These are phyloP conservation scores for Abeoforma whisleri DNA, from an alignment of 78 protist genomes.

Conservation along the genomic window DNA sequence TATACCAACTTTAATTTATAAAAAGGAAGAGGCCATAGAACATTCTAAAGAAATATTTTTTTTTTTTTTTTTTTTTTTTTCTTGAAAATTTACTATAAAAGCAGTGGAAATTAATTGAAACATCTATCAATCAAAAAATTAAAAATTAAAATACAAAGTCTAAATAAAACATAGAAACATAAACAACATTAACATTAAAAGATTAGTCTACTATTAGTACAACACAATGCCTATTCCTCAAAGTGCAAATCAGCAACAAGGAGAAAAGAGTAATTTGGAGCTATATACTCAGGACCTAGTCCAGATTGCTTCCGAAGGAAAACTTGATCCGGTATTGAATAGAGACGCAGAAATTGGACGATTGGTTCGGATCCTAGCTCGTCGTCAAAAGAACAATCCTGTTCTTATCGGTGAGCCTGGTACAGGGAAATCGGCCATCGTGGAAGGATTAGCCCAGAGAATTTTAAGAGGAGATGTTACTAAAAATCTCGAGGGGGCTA, in stretches of 20 bases:
- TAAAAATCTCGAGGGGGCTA: constrained; percentile 53
- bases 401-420: constrained; percentile 94
- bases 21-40: no score
- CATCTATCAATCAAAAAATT: no score
- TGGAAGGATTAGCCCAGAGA: constrained; percentile 97
- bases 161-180: no score
- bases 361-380: constrained; percentile 61
- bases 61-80: no score
- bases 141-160: no score
- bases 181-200: no score
- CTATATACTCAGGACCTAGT: constrained; percentile 73
- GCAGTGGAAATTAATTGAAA: no score
- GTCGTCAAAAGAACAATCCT: constrained; percentile 96
- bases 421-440: constrained; percentile 83
- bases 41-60: no score
- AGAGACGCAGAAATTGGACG: constrained; percentile 94
- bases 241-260: not conserved
- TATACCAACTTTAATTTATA: no score
- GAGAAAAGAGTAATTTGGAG: constrained; percentile 49
- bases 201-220: not conserved
- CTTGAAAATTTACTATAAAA: no score
- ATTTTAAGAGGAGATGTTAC: constrained; percentile 94
- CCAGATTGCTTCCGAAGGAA: constrained; percentile 73
- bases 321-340: constrained; percentile 96
- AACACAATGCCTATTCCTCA: not conserved